Conservation (phyloP, 108 stramenopile genomes). For the Fistulifera pelliculosa region DNA sequence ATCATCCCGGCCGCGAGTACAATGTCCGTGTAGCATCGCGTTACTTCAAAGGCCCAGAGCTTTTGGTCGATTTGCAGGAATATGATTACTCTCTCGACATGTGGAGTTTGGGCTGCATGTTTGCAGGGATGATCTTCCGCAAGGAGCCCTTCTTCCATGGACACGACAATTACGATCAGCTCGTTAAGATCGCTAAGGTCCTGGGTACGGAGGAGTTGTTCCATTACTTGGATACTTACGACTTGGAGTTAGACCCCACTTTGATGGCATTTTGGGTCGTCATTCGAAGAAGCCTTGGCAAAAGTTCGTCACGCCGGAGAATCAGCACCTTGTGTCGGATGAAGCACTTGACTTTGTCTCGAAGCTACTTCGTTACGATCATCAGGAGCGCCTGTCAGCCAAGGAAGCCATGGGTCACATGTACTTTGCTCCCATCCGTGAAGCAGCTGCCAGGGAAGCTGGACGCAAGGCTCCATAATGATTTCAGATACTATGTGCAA, state of each 20-base stretch:
- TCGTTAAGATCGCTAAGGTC: constrained; percentile 97
- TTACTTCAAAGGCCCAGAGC: constrained; percentile 99
- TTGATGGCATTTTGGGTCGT: constrained; percentile 93
- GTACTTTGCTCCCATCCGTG: constrained; percentile 95
- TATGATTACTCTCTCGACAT: constrained; percentile 99
- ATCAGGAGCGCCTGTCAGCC: constrained; percentile 96
- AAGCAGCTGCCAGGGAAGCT: constrained; percentile 53
- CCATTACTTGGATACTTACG: constrained; percentile 94
- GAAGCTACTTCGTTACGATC: constrained; percentile 89
- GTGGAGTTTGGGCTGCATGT: constrained; percentile 99
- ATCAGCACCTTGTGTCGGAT: constrained; percentile 95
- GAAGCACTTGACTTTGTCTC: constrained; percentile 95
- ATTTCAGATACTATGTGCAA: too few species aligned
- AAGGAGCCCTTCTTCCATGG: constrained; percentile 99
- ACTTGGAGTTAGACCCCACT: constrained; percentile 93
- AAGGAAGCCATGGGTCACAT: constrained; percentile 96
- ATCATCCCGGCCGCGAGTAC: constrained; percentile 99
- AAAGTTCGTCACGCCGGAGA: constrained; percentile 95
- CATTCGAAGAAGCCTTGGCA: constrained; percentile 98
- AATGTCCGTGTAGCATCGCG: constrained; percentile 99
- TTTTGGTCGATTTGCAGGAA: constrained; percentile 98
- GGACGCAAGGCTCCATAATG: background rate
- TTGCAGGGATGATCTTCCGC: constrained; percentile 99
- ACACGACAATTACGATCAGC: constrained; percentile 99
- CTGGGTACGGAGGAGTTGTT: constrained; percentile 96